Evolutionary conservation across 805 yeast genomes (phyloP).

Genomic region (Metschnikowia amazonensis): DNA sequence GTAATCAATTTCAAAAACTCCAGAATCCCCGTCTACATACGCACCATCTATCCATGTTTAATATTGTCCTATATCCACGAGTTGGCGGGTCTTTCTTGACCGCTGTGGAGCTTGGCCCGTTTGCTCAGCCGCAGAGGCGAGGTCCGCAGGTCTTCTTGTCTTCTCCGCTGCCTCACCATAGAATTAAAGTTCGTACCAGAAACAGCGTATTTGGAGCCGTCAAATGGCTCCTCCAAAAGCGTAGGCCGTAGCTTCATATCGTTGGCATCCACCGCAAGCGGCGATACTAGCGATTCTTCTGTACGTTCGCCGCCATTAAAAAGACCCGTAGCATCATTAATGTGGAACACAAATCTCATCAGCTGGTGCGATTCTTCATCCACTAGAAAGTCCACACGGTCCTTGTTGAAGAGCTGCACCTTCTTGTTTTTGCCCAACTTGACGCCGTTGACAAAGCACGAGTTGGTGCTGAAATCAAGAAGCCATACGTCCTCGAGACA

Average conservation of each 20-base stretch:
- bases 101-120: conserved; percentile 28
- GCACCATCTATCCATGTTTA: too few species aligned
- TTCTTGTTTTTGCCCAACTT: conserved; percentile 62
- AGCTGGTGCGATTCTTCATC: conserved; percentile 52
- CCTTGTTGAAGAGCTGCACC: conserved; percentile 59
- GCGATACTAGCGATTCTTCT: conserved; percentile 20
- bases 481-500: conserved; percentile 76
- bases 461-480: conserved; percentile 74
- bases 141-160: conserved; percentile 18
- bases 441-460: conserved; percentile 64
- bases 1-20: too few species aligned
- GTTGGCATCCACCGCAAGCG: conserved; percentile 23
- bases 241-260: conserved; percentile 30
- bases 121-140: conserved; percentile 22
- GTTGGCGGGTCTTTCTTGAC: conserved; percentile 25
- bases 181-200: conserved; percentile 30
- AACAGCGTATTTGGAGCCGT: conserved; percentile 9
- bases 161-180: conserved; percentile 28
- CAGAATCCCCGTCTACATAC: too few species aligned
- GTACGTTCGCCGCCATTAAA: conserved; percentile 46
- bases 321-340: conserved; percentile 62
- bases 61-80: conserved; percentile 25
- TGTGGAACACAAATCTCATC: conserved; percentile 50
- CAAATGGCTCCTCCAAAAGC: conserved; percentile 16
- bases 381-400: conserved; percentile 59